Evolutionary conservation across 495 filamentous ascomycete genomes (phyloP).

Genomic region (Trypethelium eluteriae): DNA sequence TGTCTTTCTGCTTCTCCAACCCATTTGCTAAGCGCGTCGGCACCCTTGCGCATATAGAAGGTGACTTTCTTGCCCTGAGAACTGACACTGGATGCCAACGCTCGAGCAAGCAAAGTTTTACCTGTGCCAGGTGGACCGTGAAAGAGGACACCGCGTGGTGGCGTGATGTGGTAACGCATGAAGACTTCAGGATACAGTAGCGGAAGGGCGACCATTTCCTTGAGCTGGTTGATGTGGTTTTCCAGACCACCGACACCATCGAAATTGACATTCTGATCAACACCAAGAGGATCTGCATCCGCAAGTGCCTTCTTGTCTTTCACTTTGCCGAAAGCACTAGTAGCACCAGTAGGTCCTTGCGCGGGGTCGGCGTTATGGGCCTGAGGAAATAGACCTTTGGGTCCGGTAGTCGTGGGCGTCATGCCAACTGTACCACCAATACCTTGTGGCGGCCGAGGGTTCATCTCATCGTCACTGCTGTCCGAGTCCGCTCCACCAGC

Average conservation of each 20-base stretch:
- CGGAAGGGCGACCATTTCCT: constrained; percentile 95
- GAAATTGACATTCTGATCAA: constrained; percentile 85
- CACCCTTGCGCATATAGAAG: constrained; percentile 98
- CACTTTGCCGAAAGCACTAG: constrained; percentile 80
- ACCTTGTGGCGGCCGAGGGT: constrained; percentile 45
- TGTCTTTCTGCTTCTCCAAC: constrained; percentile 96
- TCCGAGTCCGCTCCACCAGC: constrained; percentile 81
- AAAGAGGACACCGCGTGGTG: constrained; percentile 89
- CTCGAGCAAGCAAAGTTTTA: constrained; percentile 90
- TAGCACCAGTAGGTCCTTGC: constrained; percentile 56
- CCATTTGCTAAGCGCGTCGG: constrained; percentile 96
- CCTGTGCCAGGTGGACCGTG: constrained; percentile 95
- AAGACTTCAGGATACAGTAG: constrained; percentile 95
- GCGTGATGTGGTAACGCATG: constrained; percentile 78
- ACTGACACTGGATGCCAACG: constrained; percentile 74
- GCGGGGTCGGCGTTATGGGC: constrained; percentile 57
- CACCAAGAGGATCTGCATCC: constrained; percentile 88
- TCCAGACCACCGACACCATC: constrained; percentile 85
- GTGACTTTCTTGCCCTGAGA: constrained; percentile 84
- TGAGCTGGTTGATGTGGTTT: constrained; percentile 87
- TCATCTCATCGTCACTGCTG: constrained; percentile 87
- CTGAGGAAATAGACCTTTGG: constrained; percentile 52
- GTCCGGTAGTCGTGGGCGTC: constrained; percentile 62
- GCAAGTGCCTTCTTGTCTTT: constrained; percentile 75
- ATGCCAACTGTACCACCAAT: constrained; percentile 60